Evolutionary conservation across 345 rosid genomes (phyloP).

Genomic region (Eucalyptus guilfoylei): DNA sequence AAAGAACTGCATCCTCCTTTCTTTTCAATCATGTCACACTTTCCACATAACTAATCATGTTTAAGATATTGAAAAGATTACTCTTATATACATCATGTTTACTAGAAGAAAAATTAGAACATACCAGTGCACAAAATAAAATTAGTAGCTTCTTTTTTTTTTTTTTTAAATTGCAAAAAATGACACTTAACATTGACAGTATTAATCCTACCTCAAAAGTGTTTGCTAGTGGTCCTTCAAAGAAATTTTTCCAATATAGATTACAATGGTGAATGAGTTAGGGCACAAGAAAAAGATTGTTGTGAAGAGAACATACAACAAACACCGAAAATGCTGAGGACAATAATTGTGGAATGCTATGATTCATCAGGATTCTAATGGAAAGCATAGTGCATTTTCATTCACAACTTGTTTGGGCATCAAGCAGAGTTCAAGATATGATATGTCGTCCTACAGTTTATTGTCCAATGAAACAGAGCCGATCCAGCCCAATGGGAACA

Average conservation of each 20-base stretch:
- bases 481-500: neutral
- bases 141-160: too few species aligned
- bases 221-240: neutral
- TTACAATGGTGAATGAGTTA: neutral
- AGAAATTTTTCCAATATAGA: neutral
- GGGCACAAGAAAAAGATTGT: neutral
- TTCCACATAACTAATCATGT: neutral
- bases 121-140: too few species aligned
- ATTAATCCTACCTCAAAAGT: neutral
- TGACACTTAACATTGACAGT: neutral
- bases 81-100: neutral
- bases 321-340: neutral
- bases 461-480: neutral
- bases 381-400: neutral
- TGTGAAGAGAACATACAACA: neutral
- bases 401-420: neutral
- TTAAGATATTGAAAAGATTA: neutral
- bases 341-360: fast-evolving
- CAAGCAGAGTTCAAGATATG: neutral
- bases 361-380: neutral
- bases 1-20: neutral
- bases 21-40: neutral
- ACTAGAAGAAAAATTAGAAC: too few species aligned
- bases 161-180: neutral
- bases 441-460: too few species aligned